These are phyloP conservation scores for Lentinus brumalis DNA, from an alignment of 768 basidiomycete genomes.

Conservation along the genomic window DNA sequence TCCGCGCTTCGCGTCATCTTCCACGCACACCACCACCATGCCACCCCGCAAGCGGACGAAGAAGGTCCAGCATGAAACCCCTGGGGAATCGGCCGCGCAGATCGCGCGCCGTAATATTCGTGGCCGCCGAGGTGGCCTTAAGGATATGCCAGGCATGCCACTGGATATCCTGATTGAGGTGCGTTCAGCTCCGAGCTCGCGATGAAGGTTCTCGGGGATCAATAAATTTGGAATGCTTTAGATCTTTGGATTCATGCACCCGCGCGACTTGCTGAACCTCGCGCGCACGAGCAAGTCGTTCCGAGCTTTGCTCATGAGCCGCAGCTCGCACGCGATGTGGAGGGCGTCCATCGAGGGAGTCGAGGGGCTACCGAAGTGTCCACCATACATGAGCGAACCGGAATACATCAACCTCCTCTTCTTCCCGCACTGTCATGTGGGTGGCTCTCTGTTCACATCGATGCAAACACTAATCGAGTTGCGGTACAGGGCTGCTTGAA, in stretches of 20 bases:
- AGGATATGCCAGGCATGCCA: conserved; percentile 19
- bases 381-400: conserved; percentile 18
- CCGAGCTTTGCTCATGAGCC: conserved; percentile 19
- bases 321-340: conserved; percentile 11
- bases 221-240: not conserved
- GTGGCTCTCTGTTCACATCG: not conserved
- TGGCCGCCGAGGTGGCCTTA: conserved; percentile 13
- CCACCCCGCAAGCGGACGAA: not conserved
- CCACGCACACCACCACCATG: not conserved
- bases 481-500: conserved; percentile 16
- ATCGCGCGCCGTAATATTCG: conserved; percentile 4
- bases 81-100: not conserved
- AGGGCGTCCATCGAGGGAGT: conserved; percentile 10
- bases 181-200: not conserved
- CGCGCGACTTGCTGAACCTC: conserved; percentile 20
- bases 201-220: too few relatives aligned
- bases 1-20: not conserved
- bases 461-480: not conserved
- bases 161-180: conserved; percentile 19
- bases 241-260: conserved; percentile 17
- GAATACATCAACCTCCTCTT: conserved; percentile 23
- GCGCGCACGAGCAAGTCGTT: conserved; percentile 17
- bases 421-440: conserved; percentile 19
- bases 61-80: not conserved
- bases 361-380: conserved; percentile 19